Percentiles rank a stretch among this genome's conserved stretches.
phyloP scores from a whole-genome alignment of 2,329 filamentous ascomycete genomes.

The Sphaerulina populicola region DNA sequence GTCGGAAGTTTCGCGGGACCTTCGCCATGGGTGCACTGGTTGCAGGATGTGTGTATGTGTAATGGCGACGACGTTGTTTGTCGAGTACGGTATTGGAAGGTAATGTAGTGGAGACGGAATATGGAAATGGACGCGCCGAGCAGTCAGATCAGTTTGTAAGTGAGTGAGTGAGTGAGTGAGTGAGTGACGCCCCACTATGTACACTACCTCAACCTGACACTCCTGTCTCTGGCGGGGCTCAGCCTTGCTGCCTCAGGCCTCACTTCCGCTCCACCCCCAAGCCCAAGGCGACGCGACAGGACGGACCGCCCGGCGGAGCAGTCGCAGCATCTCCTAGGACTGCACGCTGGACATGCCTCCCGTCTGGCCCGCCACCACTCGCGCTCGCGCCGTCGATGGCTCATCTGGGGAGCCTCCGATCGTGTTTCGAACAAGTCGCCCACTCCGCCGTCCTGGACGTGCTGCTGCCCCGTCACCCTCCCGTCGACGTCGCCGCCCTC shows the following conservation, averaged over 20 bases:
- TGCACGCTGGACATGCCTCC: background rate
- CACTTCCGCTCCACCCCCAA: no score
- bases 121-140: no score
- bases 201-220: no score
- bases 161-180: no score
- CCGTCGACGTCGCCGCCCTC: slow-evolving; percentile 19
- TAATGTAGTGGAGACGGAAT: no score
- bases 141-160: no score
- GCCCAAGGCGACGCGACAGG: no score
- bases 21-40: slow-evolving; percentile 47
- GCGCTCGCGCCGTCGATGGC: slow-evolving; percentile 5
- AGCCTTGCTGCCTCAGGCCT: no score
- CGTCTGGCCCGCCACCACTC: background rate
- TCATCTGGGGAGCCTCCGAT: slow-evolving; percentile 4
- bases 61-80: background rate
- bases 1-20: slow-evolving; percentile 89
- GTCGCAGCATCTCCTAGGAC: background rate
- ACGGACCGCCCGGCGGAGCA: no score
- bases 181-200: no score
- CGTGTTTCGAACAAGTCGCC: slow-evolving; percentile 22
- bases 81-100: no score
- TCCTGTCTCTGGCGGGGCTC: no score
- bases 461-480: slow-evolving; percentile 19
- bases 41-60: slow-evolving; percentile 38
- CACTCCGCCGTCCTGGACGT: slow-evolving; percentile 24